These are phyloP conservation scores for Phytophthora agathidicida DNA, from an alignment of 352 stramenopile genomes.

Conservation along the genomic window DNA sequence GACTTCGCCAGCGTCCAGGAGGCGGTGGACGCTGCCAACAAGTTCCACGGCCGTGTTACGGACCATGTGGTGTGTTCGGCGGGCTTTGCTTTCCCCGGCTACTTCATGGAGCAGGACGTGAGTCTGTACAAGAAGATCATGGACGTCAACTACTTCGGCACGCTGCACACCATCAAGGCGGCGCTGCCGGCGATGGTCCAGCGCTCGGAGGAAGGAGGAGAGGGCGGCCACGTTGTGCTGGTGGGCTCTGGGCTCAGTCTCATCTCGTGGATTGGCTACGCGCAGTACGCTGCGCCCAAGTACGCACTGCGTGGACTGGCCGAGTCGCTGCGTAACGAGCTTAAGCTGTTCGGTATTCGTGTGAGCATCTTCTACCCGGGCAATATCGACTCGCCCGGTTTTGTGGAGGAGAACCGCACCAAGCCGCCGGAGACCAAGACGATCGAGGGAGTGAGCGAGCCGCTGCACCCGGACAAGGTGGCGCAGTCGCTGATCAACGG, in stretches of 20 bases:
- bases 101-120: conserved; percentile 81
- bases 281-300: conserved; percentile 82
- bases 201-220: conserved; percentile 58
- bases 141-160: conserved; percentile 90
- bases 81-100: conserved; percentile 61
- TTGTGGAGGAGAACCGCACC: conserved; percentile 72
- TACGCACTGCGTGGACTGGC: conserved; percentile 82
- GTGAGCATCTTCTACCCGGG: conserved; percentile 84
- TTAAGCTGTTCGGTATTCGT: conserved; percentile 70
- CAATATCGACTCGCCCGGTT: conserved; percentile 86
- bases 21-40: conserved; percentile 69
- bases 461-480: conserved; percentile 60
- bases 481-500: conserved; percentile 72
- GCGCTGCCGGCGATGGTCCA: conserved; percentile 81
- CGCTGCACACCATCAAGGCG: conserved; percentile 79
- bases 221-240: conserved; percentile 73
- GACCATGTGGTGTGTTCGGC: conserved; percentile 82
- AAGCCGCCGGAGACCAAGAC: conserved; percentile 76
- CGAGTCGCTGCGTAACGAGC: conserved; percentile 81
- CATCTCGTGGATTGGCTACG: conserved; percentile 85
- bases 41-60: conserved; percentile 64
- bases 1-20: conserved; percentile 62
- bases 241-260: conserved; percentile 74
- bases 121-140: conserved; percentile 79
- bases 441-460: conserved; percentile 71